Base-by-base conservation (phyloP, 2,329 filamentous ascomycete genomes). In the Boeremia exigua region DNA sequence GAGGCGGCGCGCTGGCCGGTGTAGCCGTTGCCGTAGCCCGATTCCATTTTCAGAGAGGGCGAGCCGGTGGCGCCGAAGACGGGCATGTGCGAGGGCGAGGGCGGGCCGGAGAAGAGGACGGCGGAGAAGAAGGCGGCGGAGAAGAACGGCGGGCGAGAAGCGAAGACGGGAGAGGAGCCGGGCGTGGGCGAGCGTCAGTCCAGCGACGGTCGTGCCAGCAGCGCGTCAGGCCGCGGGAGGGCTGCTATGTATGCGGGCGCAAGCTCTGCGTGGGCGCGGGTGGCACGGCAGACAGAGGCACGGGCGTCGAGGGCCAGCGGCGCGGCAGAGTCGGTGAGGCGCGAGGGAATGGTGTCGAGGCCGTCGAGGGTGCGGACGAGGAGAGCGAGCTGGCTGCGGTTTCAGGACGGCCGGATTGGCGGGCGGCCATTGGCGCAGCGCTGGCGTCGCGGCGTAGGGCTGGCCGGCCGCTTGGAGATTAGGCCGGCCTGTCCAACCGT, bases 1-100 rank as follows among this genome's bases (percentile, higher is more conserved):
- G 78, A 79, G 54, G 71, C 66, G 25, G 46, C 38, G 42, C 73
- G 65, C 62, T 80, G 76, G 48, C 33, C 19, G 54, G 9, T 40
- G 42, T 51, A 55, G 79, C 72, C 72, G 63, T 77, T 74, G 54
- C 72, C 81, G 72, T 84, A 81, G 71, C 82, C 77, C 75, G 86
- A 82, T 82, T 92, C 89, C 89, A 92, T 92, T 87, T 92, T 92
- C 72, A 92, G 80, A 66, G 90, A 92, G 69, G 89, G 89, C 70
- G 89, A 90, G 74, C 84, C 81, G 59, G 88, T 79, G 64, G 88
- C 90, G 75, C 86, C 86, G 88, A 91, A 91, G 62, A 84, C 82
- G 81, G 86, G 88, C 88, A 91, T 92, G 43, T 58, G 59, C 7
- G 19, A 19, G 37, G 11, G 37, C 3, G 11, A 14, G 19, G 1